Conservation (phyloP, 495 filamentous ascomycete genomes). For the Talaromyces stipitatus region DNA sequence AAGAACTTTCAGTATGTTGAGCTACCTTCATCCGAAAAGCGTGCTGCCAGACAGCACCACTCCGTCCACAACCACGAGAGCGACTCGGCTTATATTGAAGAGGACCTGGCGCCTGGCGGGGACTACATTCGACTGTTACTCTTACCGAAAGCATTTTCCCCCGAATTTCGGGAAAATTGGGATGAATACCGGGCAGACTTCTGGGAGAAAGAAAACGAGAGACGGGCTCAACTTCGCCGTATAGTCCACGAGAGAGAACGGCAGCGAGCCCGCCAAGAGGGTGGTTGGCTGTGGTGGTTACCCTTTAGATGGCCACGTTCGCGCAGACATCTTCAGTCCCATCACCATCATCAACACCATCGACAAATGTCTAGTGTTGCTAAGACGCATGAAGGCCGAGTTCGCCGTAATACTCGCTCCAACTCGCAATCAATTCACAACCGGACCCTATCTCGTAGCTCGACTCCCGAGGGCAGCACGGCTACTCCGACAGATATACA, state of each 20-base stretch:
- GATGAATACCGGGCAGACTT: constrained; percentile 88
- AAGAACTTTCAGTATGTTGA: constrained; percentile 64
- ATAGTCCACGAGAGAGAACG: constrained; percentile 58
- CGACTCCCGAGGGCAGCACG: constrained; percentile 34
- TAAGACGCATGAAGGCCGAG: constrained; percentile 28
- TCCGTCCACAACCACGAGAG: constrained; percentile 42
- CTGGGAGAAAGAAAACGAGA: constrained; percentile 95
- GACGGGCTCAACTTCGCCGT: constrained; percentile 62
- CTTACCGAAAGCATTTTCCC: constrained; percentile 88
- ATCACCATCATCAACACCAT: constrained; percentile 22
- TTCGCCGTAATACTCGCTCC: constrained; percentile 32
- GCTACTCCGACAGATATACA: constrained; percentile 23
- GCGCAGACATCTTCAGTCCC: constrained; percentile 19
- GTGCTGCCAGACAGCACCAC: constrained; percentile 31
- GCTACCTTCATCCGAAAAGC: constrained; percentile 31
- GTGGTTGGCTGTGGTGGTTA: constrained; percentile 77
- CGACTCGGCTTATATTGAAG: constrained; percentile 50
- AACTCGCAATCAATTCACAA: constrained; percentile 34
- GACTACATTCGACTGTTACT: constrained; percentile 87
- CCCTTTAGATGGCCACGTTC: constrained; percentile 56
- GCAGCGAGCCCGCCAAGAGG: constrained; percentile 55
- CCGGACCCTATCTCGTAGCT: constrained; percentile 42
- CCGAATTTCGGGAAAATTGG: constrained; percentile 96
- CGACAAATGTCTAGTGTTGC: constrained; percentile 24
- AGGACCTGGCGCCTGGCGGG: constrained; percentile 82